Conservation (phyloP, 1,284 basidiomycete species). For the Pseudozyma sp. region DNA sequence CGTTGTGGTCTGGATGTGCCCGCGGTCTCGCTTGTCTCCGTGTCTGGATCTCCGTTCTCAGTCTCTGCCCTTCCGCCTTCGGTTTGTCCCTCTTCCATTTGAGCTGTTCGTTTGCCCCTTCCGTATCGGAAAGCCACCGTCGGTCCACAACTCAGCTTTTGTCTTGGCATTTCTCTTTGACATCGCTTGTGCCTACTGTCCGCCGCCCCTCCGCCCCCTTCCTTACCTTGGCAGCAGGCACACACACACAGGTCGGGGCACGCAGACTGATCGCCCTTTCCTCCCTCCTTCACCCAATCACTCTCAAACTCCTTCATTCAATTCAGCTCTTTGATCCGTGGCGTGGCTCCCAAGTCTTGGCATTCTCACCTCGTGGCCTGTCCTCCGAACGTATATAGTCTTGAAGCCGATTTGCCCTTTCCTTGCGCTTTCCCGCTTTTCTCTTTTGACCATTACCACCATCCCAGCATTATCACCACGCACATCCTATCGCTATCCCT, state of each 20-base stretch:
- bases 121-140: slow-evolving; percentile 6
- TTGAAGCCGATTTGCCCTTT: slow-evolving; percentile 1
- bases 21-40: neutral
- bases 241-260: neutral
- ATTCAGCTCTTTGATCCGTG: neutral
- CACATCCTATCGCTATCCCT: neutral
- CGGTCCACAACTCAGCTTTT: slow-evolving; percentile 11
- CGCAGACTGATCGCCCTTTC: neutral
- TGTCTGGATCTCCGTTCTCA: neutral
- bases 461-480: neutral
- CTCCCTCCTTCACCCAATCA: neutral
- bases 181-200: neutral
- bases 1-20: neutral
- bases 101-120: neutral
- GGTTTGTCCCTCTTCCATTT: neutral
- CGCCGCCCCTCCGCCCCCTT: neutral
- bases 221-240: neutral
- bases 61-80: neutral
- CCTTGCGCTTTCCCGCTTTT: slow-evolving; percentile 5
- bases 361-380: slow-evolving; percentile 32
- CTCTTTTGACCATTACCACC: slow-evolving; percentile 21
- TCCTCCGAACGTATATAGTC: slow-evolving; percentile 29
- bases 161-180: slow-evolving; percentile 5
- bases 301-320: neutral
- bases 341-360: slow-evolving; percentile 22